A percentile compares a stretch with the other conserved stretches of the same genome.
phyloP scores from a whole-genome alignment of 2,329 filamentous ascomycete genomes.

The Aspergillus proliferans region DNA sequence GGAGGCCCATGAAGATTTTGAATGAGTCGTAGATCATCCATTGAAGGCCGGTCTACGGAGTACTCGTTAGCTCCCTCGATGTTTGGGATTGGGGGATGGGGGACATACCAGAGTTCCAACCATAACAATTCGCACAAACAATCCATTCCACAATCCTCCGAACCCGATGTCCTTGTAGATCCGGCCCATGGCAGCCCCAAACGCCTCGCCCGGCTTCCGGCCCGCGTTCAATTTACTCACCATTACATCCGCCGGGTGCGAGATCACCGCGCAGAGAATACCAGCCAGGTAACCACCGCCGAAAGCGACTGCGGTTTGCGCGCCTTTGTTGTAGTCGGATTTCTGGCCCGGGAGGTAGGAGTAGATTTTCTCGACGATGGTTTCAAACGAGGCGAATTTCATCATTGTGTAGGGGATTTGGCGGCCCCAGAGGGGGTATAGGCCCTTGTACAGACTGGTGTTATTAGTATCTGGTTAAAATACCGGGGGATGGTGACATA shows the following conservation, averaged over 20 bases:
- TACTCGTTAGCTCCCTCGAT: background rate
- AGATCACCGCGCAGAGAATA: constrained; percentile 79
- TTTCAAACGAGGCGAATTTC: constrained; percentile 92
- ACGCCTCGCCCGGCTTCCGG: constrained; percentile 68
- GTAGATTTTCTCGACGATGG: constrained; percentile 82
- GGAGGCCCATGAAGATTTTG: constrained; percentile 84
- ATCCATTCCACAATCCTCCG: constrained; percentile 80
- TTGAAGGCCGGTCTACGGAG: constrained; percentile 13
- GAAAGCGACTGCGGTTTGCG: constrained; percentile 82
- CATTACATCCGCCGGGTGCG: constrained; percentile 79
- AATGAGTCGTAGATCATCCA: constrained; percentile 57
- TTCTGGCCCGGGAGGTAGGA: constrained; percentile 67
- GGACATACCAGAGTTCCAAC: constrained; percentile 58
- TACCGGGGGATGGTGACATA: constrained; percentile 25
- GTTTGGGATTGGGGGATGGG: constrained; percentile 12
- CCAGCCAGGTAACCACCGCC: constrained; percentile 77
- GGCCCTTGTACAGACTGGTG: constrained; percentile 68
- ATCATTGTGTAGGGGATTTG: constrained; percentile 91
- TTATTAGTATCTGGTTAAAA: constrained; percentile 7
- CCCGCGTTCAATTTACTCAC: constrained; percentile 85
- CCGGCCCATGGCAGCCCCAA: constrained; percentile 66
- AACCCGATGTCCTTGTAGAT: constrained; percentile 89
- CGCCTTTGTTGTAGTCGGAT: constrained; percentile 70
- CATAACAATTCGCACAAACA: constrained; percentile 84
- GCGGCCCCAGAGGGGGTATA: constrained; percentile 85